Evolutionary conservation across 2,329 filamentous ascomycete species (phyloP).

Genomic region (Dothideomycetes sp.): DNA sequence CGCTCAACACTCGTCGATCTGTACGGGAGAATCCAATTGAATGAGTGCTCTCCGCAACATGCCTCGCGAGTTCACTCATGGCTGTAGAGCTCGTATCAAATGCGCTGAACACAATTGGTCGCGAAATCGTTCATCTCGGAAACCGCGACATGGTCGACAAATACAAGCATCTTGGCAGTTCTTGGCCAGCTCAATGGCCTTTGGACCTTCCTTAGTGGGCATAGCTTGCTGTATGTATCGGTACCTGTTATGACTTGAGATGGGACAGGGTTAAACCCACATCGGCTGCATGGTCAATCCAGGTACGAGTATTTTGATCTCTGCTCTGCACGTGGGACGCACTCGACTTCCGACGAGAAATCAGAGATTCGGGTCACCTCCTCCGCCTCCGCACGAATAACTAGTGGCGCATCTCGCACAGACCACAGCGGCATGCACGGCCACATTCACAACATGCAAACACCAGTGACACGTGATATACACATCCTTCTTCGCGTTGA

Average conservation of each 20-base stretch:
- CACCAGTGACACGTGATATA: too few relatives aligned
- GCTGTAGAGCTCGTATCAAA: conserved; percentile 1
- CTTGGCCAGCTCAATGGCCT: neutral
- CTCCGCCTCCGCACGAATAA: too few relatives aligned
- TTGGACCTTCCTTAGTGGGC: neutral
- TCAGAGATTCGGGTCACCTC: too few relatives aligned
- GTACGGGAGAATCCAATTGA: neutral
- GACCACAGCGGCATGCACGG: too few relatives aligned
- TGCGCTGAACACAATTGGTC: neutral
- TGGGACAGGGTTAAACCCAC: too few relatives aligned
- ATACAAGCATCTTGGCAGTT: neutral
- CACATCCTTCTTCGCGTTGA: too few relatives aligned
- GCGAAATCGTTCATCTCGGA: neutral
- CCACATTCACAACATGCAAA: too few relatives aligned
- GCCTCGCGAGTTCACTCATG: neutral
- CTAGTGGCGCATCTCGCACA: too few relatives aligned
- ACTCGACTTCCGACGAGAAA: too few relatives aligned
- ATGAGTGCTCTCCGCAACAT: neutral
- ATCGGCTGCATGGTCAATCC: too few relatives aligned
- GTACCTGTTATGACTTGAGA: conserved; percentile 2
- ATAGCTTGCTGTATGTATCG: neutral
- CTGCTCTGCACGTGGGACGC: too few relatives aligned
- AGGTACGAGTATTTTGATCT: too few relatives aligned
- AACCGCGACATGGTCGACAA: neutral
- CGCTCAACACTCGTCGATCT: neutral